A percentile compares a stretch with the other conserved stretches of the same genome.
Conservation (phyloP, 352 stramenopile genomes). For the Globisporangium heterothallicum region DNA sequence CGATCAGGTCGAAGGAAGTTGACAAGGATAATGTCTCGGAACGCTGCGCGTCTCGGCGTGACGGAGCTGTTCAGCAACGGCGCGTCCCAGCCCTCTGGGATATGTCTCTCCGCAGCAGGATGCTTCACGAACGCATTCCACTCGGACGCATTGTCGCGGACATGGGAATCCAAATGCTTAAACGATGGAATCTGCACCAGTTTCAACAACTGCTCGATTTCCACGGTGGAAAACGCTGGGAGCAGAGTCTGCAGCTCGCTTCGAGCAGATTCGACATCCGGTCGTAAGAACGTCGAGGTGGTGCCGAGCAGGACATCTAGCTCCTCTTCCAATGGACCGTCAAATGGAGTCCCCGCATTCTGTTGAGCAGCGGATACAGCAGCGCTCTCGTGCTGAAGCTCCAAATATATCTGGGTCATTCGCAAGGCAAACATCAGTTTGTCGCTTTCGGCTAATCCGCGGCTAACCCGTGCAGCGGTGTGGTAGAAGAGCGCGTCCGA, state of each 20-base stretch:
- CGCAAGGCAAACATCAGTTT: slow-evolving; percentile 98
- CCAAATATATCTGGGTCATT: slow-evolving; percentile 91
- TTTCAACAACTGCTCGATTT: slow-evolving; percentile 87
- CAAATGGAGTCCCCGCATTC: slow-evolving; percentile 30
- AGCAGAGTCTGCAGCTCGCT: slow-evolving; percentile 47
- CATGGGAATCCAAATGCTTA: slow-evolving; percentile 66
- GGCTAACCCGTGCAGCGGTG: slow-evolving; percentile 90
- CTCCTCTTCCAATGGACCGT: slow-evolving; percentile 67
- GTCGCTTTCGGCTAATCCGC: slow-evolving; percentile 94
- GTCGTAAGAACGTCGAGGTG: slow-evolving; percentile 39
- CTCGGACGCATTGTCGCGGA: slow-evolving; percentile 46
- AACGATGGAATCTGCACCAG: slow-evolving; percentile 72
- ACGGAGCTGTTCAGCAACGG: slow-evolving; percentile 24
- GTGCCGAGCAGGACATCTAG: slow-evolving; percentile 66
- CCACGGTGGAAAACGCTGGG: slow-evolving; percentile 46
- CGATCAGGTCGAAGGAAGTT: slow-evolving; percentile 87
- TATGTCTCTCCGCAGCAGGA: slow-evolving; percentile 58
- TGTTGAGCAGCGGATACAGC: slow-evolving; percentile 26
- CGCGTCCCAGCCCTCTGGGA: slow-evolving; percentile 65
- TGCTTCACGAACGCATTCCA: slow-evolving; percentile 85
- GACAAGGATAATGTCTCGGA: slow-evolving; percentile 81
- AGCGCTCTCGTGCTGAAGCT: slow-evolving; percentile 47
- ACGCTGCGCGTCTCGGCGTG: slow-evolving; percentile 54
- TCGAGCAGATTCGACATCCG: slow-evolving; percentile 29
- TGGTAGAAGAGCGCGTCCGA: slow-evolving; percentile 87